A percentile compares a stretch with the other conserved stretches of the same genome.
Conservation (phyloP, 805 yeast species). For the Ogataea salicorniae region DNA sequence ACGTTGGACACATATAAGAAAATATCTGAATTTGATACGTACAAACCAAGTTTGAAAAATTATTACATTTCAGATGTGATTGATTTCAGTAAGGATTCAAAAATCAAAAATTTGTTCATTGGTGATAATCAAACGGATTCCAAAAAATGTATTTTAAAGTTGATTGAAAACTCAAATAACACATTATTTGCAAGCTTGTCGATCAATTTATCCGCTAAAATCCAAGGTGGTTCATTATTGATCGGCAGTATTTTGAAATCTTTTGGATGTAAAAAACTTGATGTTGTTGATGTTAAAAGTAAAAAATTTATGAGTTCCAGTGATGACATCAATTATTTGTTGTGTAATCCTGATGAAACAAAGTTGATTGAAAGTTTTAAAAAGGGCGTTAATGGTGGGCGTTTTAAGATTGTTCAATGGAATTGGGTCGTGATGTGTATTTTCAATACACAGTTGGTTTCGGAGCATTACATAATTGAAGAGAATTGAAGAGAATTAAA, state of each 20-base stretch:
- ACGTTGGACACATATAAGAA: constrained; percentile 24
- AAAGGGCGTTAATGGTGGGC: constrained; percentile 17
- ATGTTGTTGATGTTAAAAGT: constrained; percentile 15
- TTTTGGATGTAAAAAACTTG: constrained; percentile 42
- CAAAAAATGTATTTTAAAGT: constrained; percentile 12
- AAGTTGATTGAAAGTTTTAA: constrained; percentile 26
- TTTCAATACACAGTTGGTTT: constrained; percentile 37
- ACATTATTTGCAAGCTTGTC: constrained; percentile 41
- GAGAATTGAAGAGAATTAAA: constrained; percentile 12
- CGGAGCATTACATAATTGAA: constrained; percentile 16
- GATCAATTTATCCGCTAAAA: constrained; percentile 50
- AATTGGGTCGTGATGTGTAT: constrained; percentile 58
- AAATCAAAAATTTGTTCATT: constrained; percentile 30
- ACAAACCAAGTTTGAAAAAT: constrained; percentile 22
- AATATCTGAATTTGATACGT: constrained; percentile 20
- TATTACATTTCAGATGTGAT: constrained; percentile 25
- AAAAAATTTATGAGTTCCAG: constrained; percentile 12
- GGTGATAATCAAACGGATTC: constrained; percentile 15
- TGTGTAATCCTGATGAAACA: constrained; percentile 29
- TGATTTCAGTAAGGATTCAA: constrained; percentile 30
- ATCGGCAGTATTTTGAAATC: constrained; percentile 52
- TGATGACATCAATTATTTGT: constrained; percentile 18
- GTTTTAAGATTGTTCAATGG: constrained; percentile 49
- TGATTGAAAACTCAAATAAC: constrained; percentile 20
- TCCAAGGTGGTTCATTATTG: constrained; percentile 56